Evolutionary conservation across 2,329 filamentous ascomycete genomes (phyloP).

Genomic region (Fusarium palustre): DNA sequence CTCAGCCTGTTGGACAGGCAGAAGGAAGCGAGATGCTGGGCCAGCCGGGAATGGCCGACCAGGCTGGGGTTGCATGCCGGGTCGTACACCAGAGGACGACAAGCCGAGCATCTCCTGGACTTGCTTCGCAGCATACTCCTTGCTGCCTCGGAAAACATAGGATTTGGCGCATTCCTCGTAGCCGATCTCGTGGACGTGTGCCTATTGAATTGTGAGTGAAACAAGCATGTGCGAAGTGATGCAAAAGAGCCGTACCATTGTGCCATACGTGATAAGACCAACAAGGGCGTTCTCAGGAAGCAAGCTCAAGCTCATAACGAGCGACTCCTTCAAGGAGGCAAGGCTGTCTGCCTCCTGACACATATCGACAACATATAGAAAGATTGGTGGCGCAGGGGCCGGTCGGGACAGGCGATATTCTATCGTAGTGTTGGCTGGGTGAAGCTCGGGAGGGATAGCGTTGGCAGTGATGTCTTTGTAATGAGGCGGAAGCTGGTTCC

Average conservation of each 20-base stretch:
- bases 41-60: slow-evolving; percentile 82
- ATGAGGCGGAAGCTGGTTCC: slow-evolving; percentile 84
- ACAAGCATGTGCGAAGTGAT: not conserved
- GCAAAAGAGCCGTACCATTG: slow-evolving; percentile 73
- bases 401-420: slow-evolving; percentile 85
- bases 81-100: slow-evolving; percentile 76
- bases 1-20: slow-evolving; percentile 95
- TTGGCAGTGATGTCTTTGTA: slow-evolving; percentile 91
- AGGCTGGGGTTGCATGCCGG: slow-evolving; percentile 78
- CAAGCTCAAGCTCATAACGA: slow-evolving; percentile 86
- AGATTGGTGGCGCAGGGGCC: slow-evolving; percentile 87
- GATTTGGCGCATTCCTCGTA: slow-evolving; percentile 99
- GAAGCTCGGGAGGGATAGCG: slow-evolving; percentile 84
- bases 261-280: slow-evolving; percentile 88
- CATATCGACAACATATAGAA: slow-evolving; percentile 87
- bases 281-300: slow-evolving; percentile 85
- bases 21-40: slow-evolving; percentile 87
- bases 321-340: slow-evolving; percentile 83
- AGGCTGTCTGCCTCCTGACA: slow-evolving; percentile 91
- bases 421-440: slow-evolving; percentile 87
- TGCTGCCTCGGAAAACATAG: slow-evolving; percentile 97
- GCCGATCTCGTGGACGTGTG: slow-evolving; percentile 96
- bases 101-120: slow-evolving; percentile 99
- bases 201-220: slow-evolving; percentile 60
- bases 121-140: slow-evolving; percentile 97